These are phyloP conservation scores for Lichtheimia corymbifera DNA, from an alignment of 371 early-diverging fungal species.

Conservation along the genomic window DNA sequence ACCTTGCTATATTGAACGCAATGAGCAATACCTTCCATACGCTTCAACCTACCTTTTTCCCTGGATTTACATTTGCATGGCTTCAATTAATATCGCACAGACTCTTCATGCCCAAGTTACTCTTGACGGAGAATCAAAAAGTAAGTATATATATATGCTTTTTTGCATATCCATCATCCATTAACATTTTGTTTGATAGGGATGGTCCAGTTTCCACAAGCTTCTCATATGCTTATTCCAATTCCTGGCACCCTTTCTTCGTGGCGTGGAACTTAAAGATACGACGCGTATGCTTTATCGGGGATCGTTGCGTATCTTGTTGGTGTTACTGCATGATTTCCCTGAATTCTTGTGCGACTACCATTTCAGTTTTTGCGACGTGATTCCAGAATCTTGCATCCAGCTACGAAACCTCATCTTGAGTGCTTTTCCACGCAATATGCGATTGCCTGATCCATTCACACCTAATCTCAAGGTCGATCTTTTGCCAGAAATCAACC, in stretches of 20 bases:
- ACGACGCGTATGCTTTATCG: slow-evolving; percentile 86
- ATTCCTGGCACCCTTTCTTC: slow-evolving; percentile 86
- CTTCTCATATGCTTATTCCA: slow-evolving; percentile 80
- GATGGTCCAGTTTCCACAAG: slow-evolving; percentile 87
- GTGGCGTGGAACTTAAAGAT: slow-evolving; percentile 65
- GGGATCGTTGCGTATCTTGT: slow-evolving; percentile 87
- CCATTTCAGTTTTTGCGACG: slow-evolving; percentile 90
- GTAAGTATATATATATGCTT: slow-evolving; percentile 16
- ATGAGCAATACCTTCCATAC: slow-evolving; percentile 74
- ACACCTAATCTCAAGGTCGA: slow-evolving; percentile 94
- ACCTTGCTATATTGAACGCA: slow-evolving; percentile 43
- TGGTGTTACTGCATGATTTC: slow-evolving; percentile 96
- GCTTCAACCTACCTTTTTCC: slow-evolving; percentile 59
- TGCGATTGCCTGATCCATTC: slow-evolving; percentile 97
- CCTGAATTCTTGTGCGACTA: slow-evolving; percentile 96
- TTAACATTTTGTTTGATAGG: slow-evolving; percentile 35
- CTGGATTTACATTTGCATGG: slow-evolving; percentile 98
- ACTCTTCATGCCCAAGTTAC: slow-evolving; percentile 87
- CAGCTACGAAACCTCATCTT: slow-evolving; percentile 95
- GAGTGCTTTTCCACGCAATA: slow-evolving; percentile 93
- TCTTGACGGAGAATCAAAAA: slow-evolving; percentile 73
- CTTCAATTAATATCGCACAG: slow-evolving; percentile 91
- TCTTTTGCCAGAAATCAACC: slow-evolving; percentile 81
- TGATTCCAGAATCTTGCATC: slow-evolving; percentile 91
- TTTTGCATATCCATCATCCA: slow-evolving; percentile 9